Evolutionary conservation across 2,329 filamentous ascomycete genomes (phyloP), one percentile per base, ranked within the genome.

Genomic region (Colletotrichum lini): DNA sequence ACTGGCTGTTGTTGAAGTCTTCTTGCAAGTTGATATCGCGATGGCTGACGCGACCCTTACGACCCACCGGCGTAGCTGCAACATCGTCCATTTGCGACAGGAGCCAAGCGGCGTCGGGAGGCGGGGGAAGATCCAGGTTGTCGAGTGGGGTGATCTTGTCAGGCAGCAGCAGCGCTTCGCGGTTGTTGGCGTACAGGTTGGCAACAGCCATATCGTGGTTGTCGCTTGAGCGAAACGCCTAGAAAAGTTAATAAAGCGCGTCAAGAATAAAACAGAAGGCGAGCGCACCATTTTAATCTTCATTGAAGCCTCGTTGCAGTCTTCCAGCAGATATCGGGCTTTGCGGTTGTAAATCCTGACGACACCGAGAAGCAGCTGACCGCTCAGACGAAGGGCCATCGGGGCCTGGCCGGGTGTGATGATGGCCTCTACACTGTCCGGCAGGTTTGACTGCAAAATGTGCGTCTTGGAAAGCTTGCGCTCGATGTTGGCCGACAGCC

Each of bases 311-410:
- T 99, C 96, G 78, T 97, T 98, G 84, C 96, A 99, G 80, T 99
- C 96, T 79, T 99, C 96, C 58, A 98, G 87, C 61, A 99, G 86
- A 82, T 99, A 99, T 78, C 95, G 93, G 79, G 96, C 96, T 84
- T 99, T 99, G 79, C 96, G 90, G 82, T 95, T 97, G 83, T 99
- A 99, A 79, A 99, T 99, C 79, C 96, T 91, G 76, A 98, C 96
- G 35, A 99, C 96, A 84, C 96, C 96, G 67, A 99, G 89, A 79
- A 99, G 86, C 69, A 99, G 88, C 84, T 99, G 96, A 72, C 96
- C 95, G 79, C 95, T 98, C 73, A 99, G 85, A 76, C 96, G 94
- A 78, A 99, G 84, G 40, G 96, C 96, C 90, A 99, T 96, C 40
- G 96, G 96, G 52, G 96, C 96, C 83, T 98, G 94, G 74, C 93